A percentile compares a stretch with the other conserved stretches of the same genome.
These are phyloP conservation scores for Mallotus nudiflorus DNA, from an alignment of 345 rosid genomes.

Conservation along the genomic window DNA sequence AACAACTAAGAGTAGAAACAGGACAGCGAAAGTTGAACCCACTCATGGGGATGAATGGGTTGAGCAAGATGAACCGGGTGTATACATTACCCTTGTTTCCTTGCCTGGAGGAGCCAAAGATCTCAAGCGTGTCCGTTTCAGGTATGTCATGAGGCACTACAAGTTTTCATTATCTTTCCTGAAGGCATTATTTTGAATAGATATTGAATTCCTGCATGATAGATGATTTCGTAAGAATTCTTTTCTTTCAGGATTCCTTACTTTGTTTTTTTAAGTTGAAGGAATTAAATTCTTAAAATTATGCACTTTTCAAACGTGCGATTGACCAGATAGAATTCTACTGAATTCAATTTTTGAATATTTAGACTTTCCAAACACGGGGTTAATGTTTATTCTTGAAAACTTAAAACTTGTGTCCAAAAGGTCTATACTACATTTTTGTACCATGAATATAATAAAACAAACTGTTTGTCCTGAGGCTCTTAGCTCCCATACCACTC, in stretches of 20 bases:
- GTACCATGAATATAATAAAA: neutral
- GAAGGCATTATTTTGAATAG: no score
- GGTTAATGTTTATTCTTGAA: neutral
- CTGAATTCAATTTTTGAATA: no score
- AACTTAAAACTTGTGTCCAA: neutral
- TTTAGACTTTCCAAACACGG: no score
- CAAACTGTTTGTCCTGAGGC: neutral
- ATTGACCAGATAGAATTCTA: no score
- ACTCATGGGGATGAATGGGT: conserved; percentile 31
- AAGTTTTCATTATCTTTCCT: neutral
- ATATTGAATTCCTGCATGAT: no score
- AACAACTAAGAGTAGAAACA: conserved; percentile 17
- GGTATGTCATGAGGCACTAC: conserved; percentile 12
- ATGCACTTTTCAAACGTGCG: no score
- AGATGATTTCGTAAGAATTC: no score
- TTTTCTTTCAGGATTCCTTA: no score
- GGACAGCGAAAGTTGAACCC: conserved; percentile 21
- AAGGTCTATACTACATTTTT: neutral
- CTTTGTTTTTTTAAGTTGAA: no score
- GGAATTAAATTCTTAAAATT: no score
- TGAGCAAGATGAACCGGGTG: conserved; percentile 28
- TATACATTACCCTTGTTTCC: conserved; percentile 27
- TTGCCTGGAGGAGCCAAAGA: conserved; percentile 31
- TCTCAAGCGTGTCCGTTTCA: conserved; percentile 33
- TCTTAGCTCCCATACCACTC: neutral